Evolutionary conservation across 192 early-diverging fungal genomes (phyloP).

Genomic region (Backusella australiensis): DNA sequence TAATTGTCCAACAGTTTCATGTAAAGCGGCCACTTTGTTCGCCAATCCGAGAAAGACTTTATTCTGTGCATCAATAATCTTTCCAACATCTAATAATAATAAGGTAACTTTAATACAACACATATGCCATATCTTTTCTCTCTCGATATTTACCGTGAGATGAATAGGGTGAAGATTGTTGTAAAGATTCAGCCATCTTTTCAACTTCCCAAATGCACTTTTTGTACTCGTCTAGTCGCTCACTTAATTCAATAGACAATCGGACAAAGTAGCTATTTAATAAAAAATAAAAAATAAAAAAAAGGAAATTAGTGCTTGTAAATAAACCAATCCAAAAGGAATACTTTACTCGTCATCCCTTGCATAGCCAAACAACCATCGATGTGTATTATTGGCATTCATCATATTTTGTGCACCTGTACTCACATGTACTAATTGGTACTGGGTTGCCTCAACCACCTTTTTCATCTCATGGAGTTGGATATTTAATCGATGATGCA

Average conservation of each 20-base stretch:
- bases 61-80: conserved; percentile 26
- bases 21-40: conserved; percentile 14
- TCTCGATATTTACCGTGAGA: conserved; percentile 9
- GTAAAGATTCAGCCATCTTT: conserved; percentile 18
- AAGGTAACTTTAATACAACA: neutral
- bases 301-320: no score
- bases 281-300: no score
- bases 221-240: conserved; percentile 14
- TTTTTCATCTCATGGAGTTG: no score
- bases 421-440: no score
- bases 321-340: no score
- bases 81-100: conserved; percentile 19
- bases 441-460: no score
- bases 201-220: conserved; percentile 32
- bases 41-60: conserved; percentile 24
- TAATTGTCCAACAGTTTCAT: conserved; percentile 10
- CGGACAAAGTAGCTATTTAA: no score
- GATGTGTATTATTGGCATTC: no score
- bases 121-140: neutral
- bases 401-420: no score
- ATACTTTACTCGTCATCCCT: no score
- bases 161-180: conserved; percentile 8
- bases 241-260: neutral
- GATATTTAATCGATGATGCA: neutral
- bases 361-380: no score